A percentile compares a stretch with the other conserved stretches of the same genome.
Evolutionary conservation across 2,329 filamentous ascomycete genomes (phyloP).

Genomic region (Proliferodiscus dingleyae): DNA sequence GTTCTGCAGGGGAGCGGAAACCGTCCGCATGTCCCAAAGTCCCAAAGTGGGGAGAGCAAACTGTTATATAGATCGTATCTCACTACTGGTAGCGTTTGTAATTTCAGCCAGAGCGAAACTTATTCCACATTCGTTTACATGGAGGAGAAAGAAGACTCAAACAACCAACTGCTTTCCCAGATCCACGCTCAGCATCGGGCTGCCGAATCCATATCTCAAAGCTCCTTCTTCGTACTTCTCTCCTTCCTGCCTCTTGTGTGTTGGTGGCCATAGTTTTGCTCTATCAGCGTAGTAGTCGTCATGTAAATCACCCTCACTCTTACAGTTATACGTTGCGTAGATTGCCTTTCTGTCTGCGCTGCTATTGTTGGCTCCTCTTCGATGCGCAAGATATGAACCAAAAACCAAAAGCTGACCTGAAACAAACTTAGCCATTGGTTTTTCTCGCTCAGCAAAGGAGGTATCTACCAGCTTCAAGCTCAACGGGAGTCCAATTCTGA

Average conservation of each 20-base stretch:
- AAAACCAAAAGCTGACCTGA: conserved; percentile 33
- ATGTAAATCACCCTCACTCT: conserved; percentile 37
- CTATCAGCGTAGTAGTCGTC: conserved; percentile 39
- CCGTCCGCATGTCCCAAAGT: too few relatives aligned
- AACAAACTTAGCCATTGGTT: not conserved
- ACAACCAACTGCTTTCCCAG: too few relatives aligned
- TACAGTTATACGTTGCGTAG: conserved; percentile 40
- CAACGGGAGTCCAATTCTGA: conserved; percentile 31
- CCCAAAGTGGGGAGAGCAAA: too few relatives aligned
- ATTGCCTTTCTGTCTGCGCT: conserved; percentile 34
- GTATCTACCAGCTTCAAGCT: conserved; percentile 30
- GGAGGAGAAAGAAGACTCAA: too few relatives aligned
- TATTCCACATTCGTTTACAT: too few relatives aligned
- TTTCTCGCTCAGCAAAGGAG: not conserved
- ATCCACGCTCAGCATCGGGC: conserved; percentile 36
- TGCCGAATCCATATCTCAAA: conserved; percentile 34
- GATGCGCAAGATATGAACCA: conserved; percentile 33
- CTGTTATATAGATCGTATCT: too few relatives aligned
- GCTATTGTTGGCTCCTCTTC: conserved; percentile 30
- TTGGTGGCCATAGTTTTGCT: conserved; percentile 36
- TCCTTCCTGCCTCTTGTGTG: conserved; percentile 34
- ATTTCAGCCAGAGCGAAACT: too few relatives aligned
- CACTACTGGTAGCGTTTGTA: too few relatives aligned
- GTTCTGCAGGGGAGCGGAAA: too few relatives aligned
- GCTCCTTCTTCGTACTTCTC: conserved; percentile 33